Base-by-base conservation (phyloP, 2,329 filamentous ascomycete genomes). In the Colletotrichum sp. region DNA sequence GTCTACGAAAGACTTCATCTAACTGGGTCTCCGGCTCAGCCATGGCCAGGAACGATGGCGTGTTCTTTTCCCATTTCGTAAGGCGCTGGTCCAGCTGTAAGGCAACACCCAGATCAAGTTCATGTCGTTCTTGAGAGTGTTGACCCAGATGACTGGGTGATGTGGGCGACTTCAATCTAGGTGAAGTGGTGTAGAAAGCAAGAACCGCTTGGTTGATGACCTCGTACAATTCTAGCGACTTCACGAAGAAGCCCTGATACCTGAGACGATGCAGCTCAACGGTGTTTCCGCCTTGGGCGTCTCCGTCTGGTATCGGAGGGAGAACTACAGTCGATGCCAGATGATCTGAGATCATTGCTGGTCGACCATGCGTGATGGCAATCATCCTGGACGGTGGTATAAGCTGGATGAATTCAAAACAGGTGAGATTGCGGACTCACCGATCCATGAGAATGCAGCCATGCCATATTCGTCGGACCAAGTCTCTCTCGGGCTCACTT, bases 391-490 rank as follows among this genome's bases (percentile, higher is more conserved):
- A 2, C 44, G 3, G 13, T 0, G 8, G 78, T 16, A 79, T 79
- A 49, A 32, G 12, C 3, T 3, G 5, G 3, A 6, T 8, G 6
- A 8, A 12, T 34, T 6, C 49, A 26, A 3, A 32, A 34, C 8
- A 18, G 4, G 3, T 3, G 18, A 1, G 2, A 5, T 2, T n/a
- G 5, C 6, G 6, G 2, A 77, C 82, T 52, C 74, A 85, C 84
- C 84, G 78, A 49, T 86, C 84, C 84, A 86, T 85, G 1, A 85
- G 72, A 9, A 86, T 81, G 64, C 84, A 86, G 0, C 83, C 84
- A 63, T 86, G 80, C 84, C 84, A 86, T 60, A 86, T 76, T 18
- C 82, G 79, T 4, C 82, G 77, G 2, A 82, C 30, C 0, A 83
- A 70, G 21, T 84, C 81, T 28, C 78, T 77, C 26, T 84, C 81